Conservation (phyloP, 2,329 filamentous ascomycete genomes). For the Colletotrichum aenigma region DNA sequence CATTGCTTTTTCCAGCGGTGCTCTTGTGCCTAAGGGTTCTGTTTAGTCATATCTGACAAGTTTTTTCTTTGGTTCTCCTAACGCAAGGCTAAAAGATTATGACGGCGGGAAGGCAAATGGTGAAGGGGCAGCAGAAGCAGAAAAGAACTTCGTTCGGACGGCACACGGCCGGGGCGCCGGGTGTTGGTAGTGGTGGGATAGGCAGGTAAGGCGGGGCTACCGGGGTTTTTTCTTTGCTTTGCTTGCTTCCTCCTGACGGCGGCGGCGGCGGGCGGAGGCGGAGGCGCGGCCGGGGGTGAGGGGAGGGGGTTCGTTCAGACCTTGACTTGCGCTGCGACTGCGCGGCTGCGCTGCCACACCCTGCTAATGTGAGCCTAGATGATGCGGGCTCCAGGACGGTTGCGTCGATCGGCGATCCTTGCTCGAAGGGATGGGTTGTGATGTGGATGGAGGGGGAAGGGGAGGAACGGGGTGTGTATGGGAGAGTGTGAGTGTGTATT, state of each 20-base stretch:
- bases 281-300: not conserved
- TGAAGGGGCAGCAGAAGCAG: not conserved
- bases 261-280: not conserved
- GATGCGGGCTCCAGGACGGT: conserved; percentile 6
- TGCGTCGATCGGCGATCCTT: conserved; percentile 9
- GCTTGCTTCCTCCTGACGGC: not conserved
- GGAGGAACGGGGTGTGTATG: not conserved
- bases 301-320: not conserved
- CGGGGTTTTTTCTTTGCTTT: not conserved
- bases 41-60: not conserved
- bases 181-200: not conserved
- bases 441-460: not conserved
- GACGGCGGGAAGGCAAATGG: not conserved
- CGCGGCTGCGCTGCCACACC: not conserved
- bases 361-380: not conserved
- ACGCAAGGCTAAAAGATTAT: not conserved
- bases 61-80: not conserved
- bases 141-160: not conserved
- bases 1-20: not conserved
- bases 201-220: not conserved
- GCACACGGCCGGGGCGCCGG: not conserved
- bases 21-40: not conserved
- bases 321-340: not conserved
- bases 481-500: not conserved
- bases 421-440: not conserved